Evolutionary conservation across 2,329 filamentous ascomycete genomes (phyloP).

Genomic region (Spiromastix sp.): DNA sequence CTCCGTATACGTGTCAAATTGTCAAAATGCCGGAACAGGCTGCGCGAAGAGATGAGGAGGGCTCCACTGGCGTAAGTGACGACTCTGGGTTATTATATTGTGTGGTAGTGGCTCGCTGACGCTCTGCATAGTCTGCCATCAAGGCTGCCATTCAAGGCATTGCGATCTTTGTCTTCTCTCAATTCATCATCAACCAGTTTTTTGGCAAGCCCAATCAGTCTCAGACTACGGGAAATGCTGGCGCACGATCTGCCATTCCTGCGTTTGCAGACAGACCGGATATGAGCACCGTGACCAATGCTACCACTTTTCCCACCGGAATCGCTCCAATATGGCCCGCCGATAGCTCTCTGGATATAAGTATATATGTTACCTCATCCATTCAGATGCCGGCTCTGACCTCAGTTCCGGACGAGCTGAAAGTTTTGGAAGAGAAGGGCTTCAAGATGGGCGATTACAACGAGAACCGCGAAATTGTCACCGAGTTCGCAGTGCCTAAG

Average conservation of each 20-base stretch:
- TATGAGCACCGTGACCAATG: constrained; percentile 43
- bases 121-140: constrained; percentile 34
- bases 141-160: constrained; percentile 43
- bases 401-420: constrained; percentile 51
- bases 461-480: constrained; percentile 67
- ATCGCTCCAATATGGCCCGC: constrained; percentile 82
- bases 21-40: constrained; percentile 9
- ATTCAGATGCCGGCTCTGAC: constrained; percentile 58
- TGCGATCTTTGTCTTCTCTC: constrained; percentile 49
- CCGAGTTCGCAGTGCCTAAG: constrained; percentile 64
- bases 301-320: constrained; percentile 55
- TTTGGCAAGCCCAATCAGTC: constrained; percentile 30
- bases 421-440: constrained; percentile 64
- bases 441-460: constrained; percentile 72
- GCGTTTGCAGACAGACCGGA: constrained; percentile 56
- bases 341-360: constrained; percentile 69
- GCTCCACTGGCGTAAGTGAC: constrained; percentile 16
- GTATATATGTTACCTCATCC: constrained; percentile 72
- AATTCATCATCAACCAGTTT: constrained; percentile 48
- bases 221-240: constrained; percentile 14
- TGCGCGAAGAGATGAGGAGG: constrained; percentile 22
- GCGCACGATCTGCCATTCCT: constrained; percentile 38
- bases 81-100: constrained; percentile 1
- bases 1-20: not conserved
- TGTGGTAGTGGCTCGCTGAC: too few species aligned